Percentiles rank a stretch among this genome's conserved stretches.
Evolutionary conservation across 164 flowering plant genomes (phyloP).

Genomic region (Piper longum): DNA sequence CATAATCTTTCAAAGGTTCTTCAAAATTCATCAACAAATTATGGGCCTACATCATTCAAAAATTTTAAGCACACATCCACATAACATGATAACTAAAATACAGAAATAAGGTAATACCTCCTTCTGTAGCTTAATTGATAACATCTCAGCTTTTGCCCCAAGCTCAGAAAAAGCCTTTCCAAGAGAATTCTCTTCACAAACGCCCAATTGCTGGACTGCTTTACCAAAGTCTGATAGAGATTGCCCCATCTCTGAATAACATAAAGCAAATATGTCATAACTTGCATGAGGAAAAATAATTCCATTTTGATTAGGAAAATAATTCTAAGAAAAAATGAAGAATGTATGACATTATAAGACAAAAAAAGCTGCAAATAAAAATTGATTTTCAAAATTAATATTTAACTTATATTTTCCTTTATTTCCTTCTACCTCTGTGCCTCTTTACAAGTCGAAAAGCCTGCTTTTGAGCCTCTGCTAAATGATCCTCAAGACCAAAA

Average conservation of each 20-base stretch:
- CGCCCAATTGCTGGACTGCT: slow-evolving; percentile 77
- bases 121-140: slow-evolving; percentile 70
- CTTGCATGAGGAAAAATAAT: too few relatives aligned
- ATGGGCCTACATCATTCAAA: slow-evolving; percentile 45
- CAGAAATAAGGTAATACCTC: slow-evolving; percentile 37
- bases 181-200: slow-evolving; percentile 70
- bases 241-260: slow-evolving; percentile 66
- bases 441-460: slow-evolving; percentile 95
- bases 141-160: slow-evolving; percentile 63
- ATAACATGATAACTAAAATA: background rate
- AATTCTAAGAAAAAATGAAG: background rate
- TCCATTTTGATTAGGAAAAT: background rate
- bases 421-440: slow-evolving; percentile 58
- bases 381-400: too few relatives aligned
- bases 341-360: background rate
- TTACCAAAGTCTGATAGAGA: slow-evolving; percentile 88
- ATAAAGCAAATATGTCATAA: background rate
- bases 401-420: background rate
- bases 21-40: slow-evolving; percentile 86
- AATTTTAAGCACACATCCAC: background rate
- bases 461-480: slow-evolving; percentile 95
- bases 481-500: slow-evolving; percentile 89
- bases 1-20: slow-evolving; percentile 97
- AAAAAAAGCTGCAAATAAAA: background rate
- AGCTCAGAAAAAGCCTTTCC: slow-evolving; percentile 92